Evolutionary conservation across 129 eudicot species (phyloP), one percentile per base, ranked within the genome.

Genomic region (Arctium lappa): DNA sequence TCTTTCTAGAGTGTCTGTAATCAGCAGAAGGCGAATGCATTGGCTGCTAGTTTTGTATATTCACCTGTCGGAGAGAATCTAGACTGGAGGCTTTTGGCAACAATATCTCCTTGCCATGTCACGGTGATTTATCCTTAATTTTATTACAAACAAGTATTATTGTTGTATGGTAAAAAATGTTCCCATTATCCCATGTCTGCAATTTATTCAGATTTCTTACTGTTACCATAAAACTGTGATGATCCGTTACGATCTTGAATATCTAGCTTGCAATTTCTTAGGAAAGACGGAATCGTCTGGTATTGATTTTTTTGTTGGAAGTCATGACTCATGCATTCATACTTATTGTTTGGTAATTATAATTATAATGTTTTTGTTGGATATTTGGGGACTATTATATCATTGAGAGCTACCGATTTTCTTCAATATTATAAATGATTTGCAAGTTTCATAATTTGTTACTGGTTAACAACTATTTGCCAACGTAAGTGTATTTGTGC

Each of bases 31-130:
- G 87, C 78, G 75, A 96, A 93, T 91, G 99, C 99, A 27, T 83
- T 96, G 85, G 93, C 88, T 82, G 98, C 97, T 75, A 89, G 83
- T 80, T 96, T 96, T 88, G 97, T 96, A 65, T 90, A 91, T 79
- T 85, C 79, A 80, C 99, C 99, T 22, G 80, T 84, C 48, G 99
- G 95, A 69, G 99, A 92, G 79, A 91, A 88, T 84, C 83, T 96
- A 36, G 98, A 96, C 83, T 96, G 99, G 98, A 92, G 91, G 87
- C 98, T 93, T 82, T 89, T 94, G 32, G 99, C 99, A 69, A 90
- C 88, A 78, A 96, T 96, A 83, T 93, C 98, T 81, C 97, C 99
- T 73, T 96, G 99, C 89, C 98, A 96, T 91, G 98, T 90, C 87
- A 96, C 98, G 91, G 99, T 96, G 81, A 88, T 77, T 72, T 73